Evolutionary conservation across 129 eudicot genomes (phyloP), one percentile per base, ranked within the genome.

Genomic region (Rutidosis leptorrhynchoides): DNA sequence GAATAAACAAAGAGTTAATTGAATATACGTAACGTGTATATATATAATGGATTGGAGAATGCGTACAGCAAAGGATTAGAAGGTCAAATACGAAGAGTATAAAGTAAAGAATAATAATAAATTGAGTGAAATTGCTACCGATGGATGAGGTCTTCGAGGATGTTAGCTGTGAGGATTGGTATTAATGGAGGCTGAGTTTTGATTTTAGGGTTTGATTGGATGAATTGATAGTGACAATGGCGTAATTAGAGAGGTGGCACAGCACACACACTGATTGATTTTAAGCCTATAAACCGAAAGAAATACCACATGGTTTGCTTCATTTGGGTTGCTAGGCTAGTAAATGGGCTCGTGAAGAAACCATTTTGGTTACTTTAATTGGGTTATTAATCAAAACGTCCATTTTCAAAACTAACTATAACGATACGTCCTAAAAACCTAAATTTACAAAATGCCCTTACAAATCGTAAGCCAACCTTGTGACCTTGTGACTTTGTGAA

Each of bases 51-150:
- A 67, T 32, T 6, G 45, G 52, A 45, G 79, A 58, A 66, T 66
- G 79, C 79, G 79, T 74, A 74, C 23, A 67, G 62, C 59, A 66
- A 66, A 12, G 24, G 79, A 74, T 74, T 57, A 74, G 79, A 74
- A 66, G 79, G 73, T 74, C 68, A 49, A 32, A 74, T 74, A 66
- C 62, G 73, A 40, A 74, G 79, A 58, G 79, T 65, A 56, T 74
- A 74, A 73, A 74, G 78, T 32, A 66, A 74, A 65, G 72, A 74
- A 74, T 65, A 65, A n/a, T 29, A 23, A 3, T 5, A 8, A 25
- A 22, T 49, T 49, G 55, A 49, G 19, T 25, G 57, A 35, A 40
- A 42, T 21, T 58, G 20, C 22, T 74, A 74, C 79, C 79, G 79
- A 74, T 74, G 68, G 33, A 58, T 40, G 33, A 58, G 74, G 59